A percentile compares a stretch with the other conserved stretches of the same genome.
phyloP scores from a whole-genome alignment of 2,329 filamentous ascomycete genomes.

The Chalaropsis thielavioides region DNA sequence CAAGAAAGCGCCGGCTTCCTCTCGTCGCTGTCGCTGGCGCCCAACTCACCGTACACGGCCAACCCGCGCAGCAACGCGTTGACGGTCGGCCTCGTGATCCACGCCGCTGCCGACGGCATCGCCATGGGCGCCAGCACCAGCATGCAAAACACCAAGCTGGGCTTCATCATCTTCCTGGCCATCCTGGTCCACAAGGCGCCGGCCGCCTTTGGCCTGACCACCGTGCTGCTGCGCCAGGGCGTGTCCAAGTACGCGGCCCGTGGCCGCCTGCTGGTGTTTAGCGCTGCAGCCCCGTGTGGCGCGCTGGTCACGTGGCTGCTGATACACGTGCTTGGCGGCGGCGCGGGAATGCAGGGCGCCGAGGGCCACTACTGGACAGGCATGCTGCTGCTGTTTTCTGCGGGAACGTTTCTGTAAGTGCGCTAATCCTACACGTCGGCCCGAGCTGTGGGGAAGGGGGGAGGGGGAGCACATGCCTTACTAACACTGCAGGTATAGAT shows the following conservation, averaged over 20 bases:
- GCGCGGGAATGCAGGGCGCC: slow-evolving; percentile 42
- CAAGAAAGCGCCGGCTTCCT: slow-evolving; percentile 45
- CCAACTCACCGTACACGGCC: slow-evolving; percentile 35
- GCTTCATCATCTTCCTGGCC: slow-evolving; percentile 84
- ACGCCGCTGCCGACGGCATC: slow-evolving; percentile 88
- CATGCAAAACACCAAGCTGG: slow-evolving; percentile 56
- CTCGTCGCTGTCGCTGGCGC: slow-evolving; percentile 35
- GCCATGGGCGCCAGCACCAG: slow-evolving; percentile 84
- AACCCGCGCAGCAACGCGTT: slow-evolving; percentile 54
- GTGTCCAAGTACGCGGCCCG: slow-evolving; percentile 73
- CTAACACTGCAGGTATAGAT: slow-evolving; percentile 35
- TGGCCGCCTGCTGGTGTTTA: slow-evolving; percentile 79
- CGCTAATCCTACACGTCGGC: no score
- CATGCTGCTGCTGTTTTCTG: slow-evolving; percentile 85
- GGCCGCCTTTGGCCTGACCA: slow-evolving; percentile 86
- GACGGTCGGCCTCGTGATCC: slow-evolving; percentile 88
- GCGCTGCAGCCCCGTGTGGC: slow-evolving; percentile 74
- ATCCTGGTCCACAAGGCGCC: slow-evolving; percentile 98
- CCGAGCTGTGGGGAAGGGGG: no score
- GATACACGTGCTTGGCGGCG: slow-evolving; percentile 58
- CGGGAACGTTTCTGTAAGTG: slow-evolving; percentile 81
- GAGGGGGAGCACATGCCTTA: neutral
- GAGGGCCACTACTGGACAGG: slow-evolving; percentile 77
- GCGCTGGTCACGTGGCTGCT: slow-evolving; percentile 72
- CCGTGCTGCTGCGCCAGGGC: slow-evolving; percentile 78